Evolutionary conservation across 306 rosid genomes (phyloP).

Genomic region (Corylus avellana): DNA sequence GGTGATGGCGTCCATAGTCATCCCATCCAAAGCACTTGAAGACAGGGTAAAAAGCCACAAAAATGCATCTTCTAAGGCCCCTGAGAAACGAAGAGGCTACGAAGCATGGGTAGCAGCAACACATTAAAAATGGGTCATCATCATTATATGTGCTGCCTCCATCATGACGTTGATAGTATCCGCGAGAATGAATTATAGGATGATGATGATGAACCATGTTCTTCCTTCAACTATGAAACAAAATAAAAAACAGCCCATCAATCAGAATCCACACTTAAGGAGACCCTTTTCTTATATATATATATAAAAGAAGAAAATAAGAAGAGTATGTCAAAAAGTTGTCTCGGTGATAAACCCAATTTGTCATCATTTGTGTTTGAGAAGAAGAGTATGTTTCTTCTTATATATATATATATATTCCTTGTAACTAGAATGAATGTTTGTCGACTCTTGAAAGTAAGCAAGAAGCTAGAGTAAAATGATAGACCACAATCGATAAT

Average conservation of each 20-base stretch:
- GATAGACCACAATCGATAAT: too few species aligned
- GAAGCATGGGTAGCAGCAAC: constrained; percentile 4
- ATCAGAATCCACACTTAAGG: background rate
- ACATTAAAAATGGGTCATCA: background rate
- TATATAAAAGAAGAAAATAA: too few species aligned
- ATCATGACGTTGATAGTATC: background rate
- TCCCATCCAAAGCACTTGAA: constrained; percentile 24
- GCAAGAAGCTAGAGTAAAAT: too few species aligned
- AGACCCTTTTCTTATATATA: background rate
- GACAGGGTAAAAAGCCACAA: constrained; percentile 19
- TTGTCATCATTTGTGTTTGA: background rate
- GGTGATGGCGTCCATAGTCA: background rate
- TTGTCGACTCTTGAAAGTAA: too few species aligned
- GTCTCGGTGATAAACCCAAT: too few species aligned
- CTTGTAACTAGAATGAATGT: too few species aligned
- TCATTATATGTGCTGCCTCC: constrained; percentile 6
- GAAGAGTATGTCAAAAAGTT: too few species aligned
- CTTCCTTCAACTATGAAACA: background rate
- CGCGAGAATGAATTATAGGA: background rate
- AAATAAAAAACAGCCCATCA: background rate
- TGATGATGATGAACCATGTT: constrained; percentile 5
- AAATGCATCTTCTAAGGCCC: constrained; percentile 9
- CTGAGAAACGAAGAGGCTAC: constrained; percentile 13
- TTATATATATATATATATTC: too few species aligned
- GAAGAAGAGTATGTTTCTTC: too few species aligned